Percentiles rank a stretch among this genome's conserved stretches.
These are phyloP conservation scores for Cryphonectria nitschkei DNA, from an alignment of 2,329 filamentous ascomycete species.

Conservation along the genomic window DNA sequence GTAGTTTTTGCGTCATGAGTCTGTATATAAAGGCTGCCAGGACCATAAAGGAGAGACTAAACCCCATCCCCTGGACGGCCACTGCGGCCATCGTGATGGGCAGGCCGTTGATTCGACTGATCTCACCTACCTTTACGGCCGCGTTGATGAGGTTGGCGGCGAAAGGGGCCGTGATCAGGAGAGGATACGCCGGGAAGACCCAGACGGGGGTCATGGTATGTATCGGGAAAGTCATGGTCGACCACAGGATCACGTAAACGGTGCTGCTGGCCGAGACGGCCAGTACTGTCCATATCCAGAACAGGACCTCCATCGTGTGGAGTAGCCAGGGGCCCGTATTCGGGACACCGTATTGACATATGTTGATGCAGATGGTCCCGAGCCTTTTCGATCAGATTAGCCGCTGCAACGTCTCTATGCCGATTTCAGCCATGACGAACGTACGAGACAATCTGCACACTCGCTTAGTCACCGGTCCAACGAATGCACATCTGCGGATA, in stretches of 20 bases:
- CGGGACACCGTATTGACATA: constrained; percentile 74
- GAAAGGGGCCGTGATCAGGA: constrained; percentile 76
- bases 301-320: constrained; percentile 64
- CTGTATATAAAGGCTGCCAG: constrained; percentile 84
- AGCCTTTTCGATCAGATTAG: constrained; percentile 51
- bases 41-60: constrained; percentile 72
- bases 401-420: constrained; percentile 41
- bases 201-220: constrained; percentile 86
- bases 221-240: constrained; percentile 60
- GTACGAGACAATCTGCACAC: constrained; percentile 48
- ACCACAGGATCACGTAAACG: constrained; percentile 76
- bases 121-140: constrained; percentile 36
- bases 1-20: constrained; percentile 86
- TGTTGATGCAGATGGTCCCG: constrained; percentile 77
- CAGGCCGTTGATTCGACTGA: constrained; percentile 43
- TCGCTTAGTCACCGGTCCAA: constrained; percentile 6
- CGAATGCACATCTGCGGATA: not conserved
- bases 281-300: constrained; percentile 73
- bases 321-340: constrained; percentile 65
- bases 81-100: constrained; percentile 54
- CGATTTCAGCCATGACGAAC: constrained; percentile 27
- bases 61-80: constrained; percentile 58
- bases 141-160: constrained; percentile 61
- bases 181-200: constrained; percentile 85
- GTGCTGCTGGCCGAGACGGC: constrained; percentile 70